Conservation (phyloP, 805 yeast genomes). For the Metschnikowia arizonensis region DNA sequence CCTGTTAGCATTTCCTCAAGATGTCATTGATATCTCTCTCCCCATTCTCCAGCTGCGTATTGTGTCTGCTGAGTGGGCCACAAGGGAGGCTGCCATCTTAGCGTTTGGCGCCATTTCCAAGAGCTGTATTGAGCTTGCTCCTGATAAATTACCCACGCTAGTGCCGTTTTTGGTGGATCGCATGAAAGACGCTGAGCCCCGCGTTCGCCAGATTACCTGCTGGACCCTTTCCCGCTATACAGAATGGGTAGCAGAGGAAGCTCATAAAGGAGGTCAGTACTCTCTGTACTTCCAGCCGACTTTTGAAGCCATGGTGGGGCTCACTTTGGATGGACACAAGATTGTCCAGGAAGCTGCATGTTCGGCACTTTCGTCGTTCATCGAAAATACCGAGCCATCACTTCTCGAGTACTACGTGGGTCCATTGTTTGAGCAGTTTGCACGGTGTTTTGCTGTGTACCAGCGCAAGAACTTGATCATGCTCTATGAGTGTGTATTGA, state of each 20-base stretch:
- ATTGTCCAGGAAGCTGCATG: conserved; percentile 96
- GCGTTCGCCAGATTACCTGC: conserved; percentile 89
- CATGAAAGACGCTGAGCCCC: conserved; percentile 67
- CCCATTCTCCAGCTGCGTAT: conserved; percentile 75
- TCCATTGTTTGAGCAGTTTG: conserved; percentile 65
- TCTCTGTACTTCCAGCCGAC: conserved; percentile 72
- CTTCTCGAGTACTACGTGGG: conserved; percentile 60
- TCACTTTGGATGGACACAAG: conserved; percentile 78
- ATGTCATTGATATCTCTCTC: conserved; percentile 61
- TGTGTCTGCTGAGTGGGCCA: conserved; percentile 73
- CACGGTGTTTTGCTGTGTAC: conserved; percentile 69
- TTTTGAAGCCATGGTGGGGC: conserved; percentile 66
- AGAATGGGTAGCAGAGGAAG: conserved; percentile 73
- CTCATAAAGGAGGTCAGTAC: conserved; percentile 55
- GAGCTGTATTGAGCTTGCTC: conserved; percentile 71
- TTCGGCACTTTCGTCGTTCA: conserved; percentile 76
- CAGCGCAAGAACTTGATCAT: conserved; percentile 78
- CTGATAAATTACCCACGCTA: conserved; percentile 69
- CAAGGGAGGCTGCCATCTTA: conserved; percentile 87
- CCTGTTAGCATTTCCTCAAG: conserved; percentile 62
- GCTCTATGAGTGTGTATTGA: conserved; percentile 85
- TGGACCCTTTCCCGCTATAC: conserved; percentile 92
- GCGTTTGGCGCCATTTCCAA: conserved; percentile 95
- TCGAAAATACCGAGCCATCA: conserved; percentile 67
- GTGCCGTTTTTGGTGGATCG: conserved; percentile 84